These are phyloP conservation scores for Claviceps fusiformis DNA, from an alignment of 2,329 filamentous ascomycete species.

Conservation along the genomic window DNA sequence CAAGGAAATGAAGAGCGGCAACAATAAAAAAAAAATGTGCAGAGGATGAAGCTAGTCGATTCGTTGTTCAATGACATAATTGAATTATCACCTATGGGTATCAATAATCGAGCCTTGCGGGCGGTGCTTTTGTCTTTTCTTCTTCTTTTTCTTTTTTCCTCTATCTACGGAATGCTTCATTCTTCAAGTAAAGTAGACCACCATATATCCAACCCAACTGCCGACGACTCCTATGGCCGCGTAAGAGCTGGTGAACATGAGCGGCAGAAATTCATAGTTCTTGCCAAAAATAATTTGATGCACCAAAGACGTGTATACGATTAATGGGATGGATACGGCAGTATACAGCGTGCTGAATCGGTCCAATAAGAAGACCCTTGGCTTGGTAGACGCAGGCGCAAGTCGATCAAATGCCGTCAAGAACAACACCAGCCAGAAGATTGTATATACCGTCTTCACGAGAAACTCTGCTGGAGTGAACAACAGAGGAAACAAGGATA, in stretches of 20 bases:
- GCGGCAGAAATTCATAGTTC: conserved; percentile 74
- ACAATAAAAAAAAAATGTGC: neutral
- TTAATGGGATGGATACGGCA: conserved; percentile 74
- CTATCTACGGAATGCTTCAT: neutral
- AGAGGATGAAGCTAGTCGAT: neutral
- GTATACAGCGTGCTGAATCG: conserved; percentile 85
- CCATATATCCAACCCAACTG: conserved; percentile 89
- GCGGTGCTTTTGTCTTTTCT: neutral
- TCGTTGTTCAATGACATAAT: neutral
- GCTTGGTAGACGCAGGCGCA: conserved; percentile 65
- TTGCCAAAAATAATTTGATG: conserved; percentile 76
- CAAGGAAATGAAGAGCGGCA: neutral
- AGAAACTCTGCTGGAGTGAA: conserved; percentile 90
- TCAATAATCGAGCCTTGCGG: neutral
- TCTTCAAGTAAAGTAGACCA: conserved; percentile 63
- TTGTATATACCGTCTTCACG: conserved; percentile 83
- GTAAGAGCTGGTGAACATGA: conserved; percentile 97
- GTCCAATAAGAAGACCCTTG: conserved; percentile 81
- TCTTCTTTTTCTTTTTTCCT: neutral
- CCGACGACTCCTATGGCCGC: conserved; percentile 87
- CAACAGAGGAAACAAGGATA: conserved; percentile 85
- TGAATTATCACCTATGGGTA: neutral
- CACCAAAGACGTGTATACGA: conserved; percentile 74
- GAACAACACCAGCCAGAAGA: conserved; percentile 82
- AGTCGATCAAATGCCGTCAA: conserved; percentile 75